These are phyloP conservation scores for Yamadazyma songkhlaensis DNA, from an alignment of 1,139 yeast species.

Conservation along the genomic window DNA sequence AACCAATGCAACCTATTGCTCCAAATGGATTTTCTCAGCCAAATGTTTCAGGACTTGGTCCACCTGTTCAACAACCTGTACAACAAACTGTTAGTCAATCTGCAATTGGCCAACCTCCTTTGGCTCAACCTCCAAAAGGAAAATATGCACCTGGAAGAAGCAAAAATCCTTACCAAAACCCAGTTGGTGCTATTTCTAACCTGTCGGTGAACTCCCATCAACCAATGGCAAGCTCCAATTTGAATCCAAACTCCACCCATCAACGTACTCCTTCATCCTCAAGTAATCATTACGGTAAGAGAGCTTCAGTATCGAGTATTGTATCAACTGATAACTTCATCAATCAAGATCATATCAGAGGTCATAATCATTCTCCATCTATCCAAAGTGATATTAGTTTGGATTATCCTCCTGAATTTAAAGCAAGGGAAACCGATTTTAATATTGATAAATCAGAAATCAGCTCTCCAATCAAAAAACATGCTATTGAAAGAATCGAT, in stretches of 20 bases:
- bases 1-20: constrained; percentile 6
- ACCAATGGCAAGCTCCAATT: constrained; percentile 2
- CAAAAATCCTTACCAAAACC: constrained; percentile 13
- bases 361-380: constrained; percentile 26
- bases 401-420: constrained; percentile 30
- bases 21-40: constrained; percentile 5
- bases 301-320: constrained; percentile 25
- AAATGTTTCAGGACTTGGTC: too few relatives aligned
- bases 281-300: constrained; percentile 12
- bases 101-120: background rate
- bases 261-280: background rate
- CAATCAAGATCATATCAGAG: constrained; percentile 15
- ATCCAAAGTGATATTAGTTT: constrained; percentile 32
- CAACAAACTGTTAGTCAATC: too few relatives aligned
- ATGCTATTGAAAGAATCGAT: constrained; percentile 15
- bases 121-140: too few relatives aligned
- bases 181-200: constrained; percentile 13
- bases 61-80: too few relatives aligned
- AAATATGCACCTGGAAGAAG: constrained; percentile 7
- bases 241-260: background rate
- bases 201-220: constrained; percentile 12
- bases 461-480: constrained; percentile 2
- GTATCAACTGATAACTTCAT: constrained; percentile 22
- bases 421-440: constrained; percentile 17
- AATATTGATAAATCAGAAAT: constrained; percentile 3